These are phyloP conservation scores for Hypomyces rosellus DNA, from an alignment of 2,329 filamentous ascomycete species.

Conservation along the genomic window DNA sequence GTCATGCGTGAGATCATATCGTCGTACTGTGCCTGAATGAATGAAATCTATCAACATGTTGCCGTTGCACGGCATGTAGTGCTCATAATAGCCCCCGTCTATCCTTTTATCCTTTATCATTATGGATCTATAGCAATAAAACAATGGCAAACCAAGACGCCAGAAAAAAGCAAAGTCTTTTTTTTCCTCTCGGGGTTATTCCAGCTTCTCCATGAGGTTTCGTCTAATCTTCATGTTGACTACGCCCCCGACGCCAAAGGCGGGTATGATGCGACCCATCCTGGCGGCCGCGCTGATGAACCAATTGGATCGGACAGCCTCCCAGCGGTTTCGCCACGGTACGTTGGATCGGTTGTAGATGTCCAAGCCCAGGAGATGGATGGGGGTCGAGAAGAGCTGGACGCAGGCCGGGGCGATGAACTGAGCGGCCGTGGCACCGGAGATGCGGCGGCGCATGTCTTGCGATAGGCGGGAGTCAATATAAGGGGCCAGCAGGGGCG, in stretches of 20 bases:
- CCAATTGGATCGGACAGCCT: constrained; percentile 69
- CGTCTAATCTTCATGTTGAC: constrained; percentile 69
- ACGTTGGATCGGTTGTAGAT: constrained; percentile 65
- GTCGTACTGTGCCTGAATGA: no score
- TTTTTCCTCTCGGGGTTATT: constrained; percentile 15
- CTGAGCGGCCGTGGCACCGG: constrained; percentile 62
- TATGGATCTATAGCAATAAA: no score
- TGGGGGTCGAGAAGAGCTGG: constrained; percentile 73
- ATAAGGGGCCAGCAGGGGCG: constrained; percentile 66
- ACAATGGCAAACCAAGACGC: no score
- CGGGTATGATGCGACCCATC: constrained; percentile 79
- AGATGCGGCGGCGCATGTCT: constrained; percentile 38
- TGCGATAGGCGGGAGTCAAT: constrained; percentile 51
- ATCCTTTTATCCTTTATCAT: no score
- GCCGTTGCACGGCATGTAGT: no score
- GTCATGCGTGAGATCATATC: neutral
- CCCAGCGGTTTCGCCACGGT: constrained; percentile 54
- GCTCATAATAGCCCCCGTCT: no score
- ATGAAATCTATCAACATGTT: no score
- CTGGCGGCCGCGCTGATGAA: constrained; percentile 64
- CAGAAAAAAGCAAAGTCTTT: neutral
- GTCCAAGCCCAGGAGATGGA: constrained; percentile 81
- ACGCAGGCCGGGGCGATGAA: constrained; percentile 73
- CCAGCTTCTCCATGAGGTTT: constrained; percentile 58
- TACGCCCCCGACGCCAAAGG: constrained; percentile 82